phyloP scores from a whole-genome alignment of 106 monocot genomes.

The Dendrobium officinale region DNA sequence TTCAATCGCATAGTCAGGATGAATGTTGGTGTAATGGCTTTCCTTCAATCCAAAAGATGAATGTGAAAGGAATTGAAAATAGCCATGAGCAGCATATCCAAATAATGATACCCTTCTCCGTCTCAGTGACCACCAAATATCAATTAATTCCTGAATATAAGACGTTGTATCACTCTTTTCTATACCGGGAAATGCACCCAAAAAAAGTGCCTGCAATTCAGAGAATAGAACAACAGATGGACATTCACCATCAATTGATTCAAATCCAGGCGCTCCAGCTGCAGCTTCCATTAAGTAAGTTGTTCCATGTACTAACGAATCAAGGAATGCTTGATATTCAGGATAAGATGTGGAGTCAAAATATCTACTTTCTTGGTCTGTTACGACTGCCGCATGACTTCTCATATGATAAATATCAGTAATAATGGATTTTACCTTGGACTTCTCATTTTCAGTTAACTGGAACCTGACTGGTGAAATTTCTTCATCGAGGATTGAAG shows the following conservation, averaged over 20 bases:
- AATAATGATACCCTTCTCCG: constrained; percentile 80
- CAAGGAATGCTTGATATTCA: constrained; percentile 23
- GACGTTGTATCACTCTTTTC: constrained; percentile 22
- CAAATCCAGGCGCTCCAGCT: constrained; percentile 56
- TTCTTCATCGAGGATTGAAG: constrained; percentile 58
- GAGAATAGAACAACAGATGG: constrained; percentile 48
- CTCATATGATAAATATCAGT: constrained; percentile 27
- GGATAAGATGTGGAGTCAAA: not conserved
- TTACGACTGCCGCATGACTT: constrained; percentile 6
- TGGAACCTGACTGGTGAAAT: constrained; percentile 42
- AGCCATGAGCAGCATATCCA: constrained; percentile 82
- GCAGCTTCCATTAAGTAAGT: constrained; percentile 54
- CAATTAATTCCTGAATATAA: constrained; percentile 44
- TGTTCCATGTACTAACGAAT: constrained; percentile 49
- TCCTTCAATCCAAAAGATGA: constrained; percentile 46
- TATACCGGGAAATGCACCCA: constrained; percentile 17
- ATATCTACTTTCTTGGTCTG: constrained; percentile 15
- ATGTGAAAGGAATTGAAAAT: constrained; percentile 76
- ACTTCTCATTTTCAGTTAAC: constrained; percentile 65
- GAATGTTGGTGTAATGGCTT: constrained; percentile 3
- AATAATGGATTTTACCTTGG: constrained; percentile 45
- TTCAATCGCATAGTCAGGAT: constrained; percentile 30
- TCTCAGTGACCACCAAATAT: constrained; percentile 77
- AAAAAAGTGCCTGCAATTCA: constrained; percentile 50
- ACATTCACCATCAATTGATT: constrained; percentile 43